Evolutionary conservation across 768 basidiomycete species (phyloP).

Genomic region (Leccinum disarticulatum): DNA sequence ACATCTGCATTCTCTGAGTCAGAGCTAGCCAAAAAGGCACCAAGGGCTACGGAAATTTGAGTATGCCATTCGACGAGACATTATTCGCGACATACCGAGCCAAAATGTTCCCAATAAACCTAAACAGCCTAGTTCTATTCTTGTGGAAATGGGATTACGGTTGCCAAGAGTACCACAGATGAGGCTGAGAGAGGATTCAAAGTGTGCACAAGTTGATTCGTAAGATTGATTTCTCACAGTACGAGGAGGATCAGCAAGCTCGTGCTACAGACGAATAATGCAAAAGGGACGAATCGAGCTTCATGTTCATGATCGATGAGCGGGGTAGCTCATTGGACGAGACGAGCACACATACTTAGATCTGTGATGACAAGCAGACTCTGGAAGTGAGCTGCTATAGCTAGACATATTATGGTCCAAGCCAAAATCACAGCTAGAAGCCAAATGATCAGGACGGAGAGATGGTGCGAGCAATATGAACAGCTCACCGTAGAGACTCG

Average conservation of each 20-base stretch:
- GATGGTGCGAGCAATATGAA: not conserved
- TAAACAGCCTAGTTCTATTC: slow-evolving; percentile 70
- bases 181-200: slow-evolving; percentile 43
- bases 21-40: slow-evolving; percentile 70
- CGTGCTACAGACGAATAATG: slow-evolving; percentile 74
- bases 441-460: slow-evolving; percentile 6
- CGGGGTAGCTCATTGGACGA: not conserved
- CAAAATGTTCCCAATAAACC: slow-evolving; percentile 75
- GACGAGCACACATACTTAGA: slow-evolving; percentile 56
- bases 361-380: slow-evolving; percentile 69
- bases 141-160: slow-evolving; percentile 77
- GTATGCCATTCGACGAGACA: slow-evolving; percentile 3
- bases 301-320: slow-evolving; percentile 29
- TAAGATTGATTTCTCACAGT: slow-evolving; percentile 48
- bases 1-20: slow-evolving; percentile 78
- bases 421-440: slow-evolving; percentile 58
- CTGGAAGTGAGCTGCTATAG: slow-evolving; percentile 78
- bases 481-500: slow-evolving; percentile 62
- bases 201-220: slow-evolving; percentile 1
- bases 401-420: slow-evolving; percentile 78
- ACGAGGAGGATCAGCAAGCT: slow-evolving; percentile 66
- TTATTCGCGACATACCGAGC: slow-evolving; percentile 54
- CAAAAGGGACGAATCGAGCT: slow-evolving; percentile 88
- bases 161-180: slow-evolving; percentile 62
- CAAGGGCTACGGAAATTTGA: slow-evolving; percentile 54